Evolutionary conservation across 2,329 filamentous ascomycete species (phyloP).

Genomic region (Macrophomina pseudophaseolina): DNA sequence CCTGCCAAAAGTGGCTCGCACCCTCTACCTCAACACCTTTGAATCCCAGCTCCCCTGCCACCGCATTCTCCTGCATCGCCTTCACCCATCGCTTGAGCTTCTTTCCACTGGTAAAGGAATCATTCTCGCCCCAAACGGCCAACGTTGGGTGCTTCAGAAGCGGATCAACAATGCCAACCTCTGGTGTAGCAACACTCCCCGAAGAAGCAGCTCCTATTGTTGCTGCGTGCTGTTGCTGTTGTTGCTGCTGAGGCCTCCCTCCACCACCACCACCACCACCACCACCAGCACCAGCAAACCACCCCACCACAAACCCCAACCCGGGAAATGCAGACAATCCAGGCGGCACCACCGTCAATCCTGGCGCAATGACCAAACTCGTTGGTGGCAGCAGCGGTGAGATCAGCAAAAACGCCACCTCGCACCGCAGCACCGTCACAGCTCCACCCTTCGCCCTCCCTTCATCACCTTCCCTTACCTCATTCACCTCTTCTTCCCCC

Average conservation of each 20-base stretch:
- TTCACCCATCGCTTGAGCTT: constrained; percentile 71
- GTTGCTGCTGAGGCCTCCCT: too few relatives aligned
- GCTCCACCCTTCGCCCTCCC: not conserved
- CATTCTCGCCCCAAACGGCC: constrained; percentile 74
- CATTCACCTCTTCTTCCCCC: not conserved
- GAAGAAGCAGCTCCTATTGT: too few relatives aligned
- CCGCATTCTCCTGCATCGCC: constrained; percentile 49
- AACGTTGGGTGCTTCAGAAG: constrained; percentile 55
- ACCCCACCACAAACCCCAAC: not conserved
- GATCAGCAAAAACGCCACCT: constrained; percentile 50
- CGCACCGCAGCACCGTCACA: not conserved
- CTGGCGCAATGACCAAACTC: constrained; percentile 42
- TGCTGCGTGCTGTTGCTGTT: not conserved
- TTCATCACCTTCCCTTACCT: not conserved
- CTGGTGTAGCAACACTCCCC: too few relatives aligned
- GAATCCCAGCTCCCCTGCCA: constrained; percentile 37
- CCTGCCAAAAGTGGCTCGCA: constrained; percentile 59
- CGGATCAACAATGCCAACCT: not conserved
- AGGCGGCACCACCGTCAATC: constrained; percentile 9
- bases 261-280: not conserved
- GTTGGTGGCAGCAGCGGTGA: constrained; percentile 54
- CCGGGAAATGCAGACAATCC: not conserved
- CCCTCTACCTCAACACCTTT: constrained; percentile 51
- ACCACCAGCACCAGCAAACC: not conserved
- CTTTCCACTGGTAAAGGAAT: constrained; percentile 71